Conservation (phyloP, 148 eudicot species). For the Rhododendron molle region DNA sequence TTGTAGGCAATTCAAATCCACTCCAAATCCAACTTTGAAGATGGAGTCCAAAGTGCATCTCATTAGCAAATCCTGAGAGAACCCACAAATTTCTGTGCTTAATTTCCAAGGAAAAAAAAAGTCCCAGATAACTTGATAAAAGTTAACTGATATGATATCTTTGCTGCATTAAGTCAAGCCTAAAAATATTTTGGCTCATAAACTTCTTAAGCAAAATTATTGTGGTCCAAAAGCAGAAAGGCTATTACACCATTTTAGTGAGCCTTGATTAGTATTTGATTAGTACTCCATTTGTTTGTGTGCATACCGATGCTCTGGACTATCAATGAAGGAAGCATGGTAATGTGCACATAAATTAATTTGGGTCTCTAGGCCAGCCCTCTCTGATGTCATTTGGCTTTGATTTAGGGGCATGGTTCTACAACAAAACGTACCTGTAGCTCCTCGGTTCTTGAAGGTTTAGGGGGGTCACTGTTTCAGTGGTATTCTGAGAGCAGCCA, state of each 20-base stretch:
- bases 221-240: not conserved
- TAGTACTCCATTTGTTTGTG: no score
- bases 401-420: no score
- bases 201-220: not conserved
- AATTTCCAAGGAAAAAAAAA: not conserved
- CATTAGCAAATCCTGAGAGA: slow-evolving; percentile 67
- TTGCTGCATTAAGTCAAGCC: not conserved
- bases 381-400: no score
- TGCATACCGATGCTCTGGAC: no score
- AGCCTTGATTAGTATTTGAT: not conserved
- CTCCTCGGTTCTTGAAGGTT: no score
- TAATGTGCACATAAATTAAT: no score
- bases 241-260: not conserved
- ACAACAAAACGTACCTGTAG: no score
- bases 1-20: slow-evolving; percentile 64
- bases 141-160: not conserved
- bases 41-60: slow-evolving; percentile 59
- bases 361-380: no score
- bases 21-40: slow-evolving; percentile 82
- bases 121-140: not conserved
- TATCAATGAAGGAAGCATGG: no score
- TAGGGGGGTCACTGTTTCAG: no score
- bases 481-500: no score
- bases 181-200: not conserved
- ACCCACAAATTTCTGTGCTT: not conserved